Evolutionary conservation across 2,329 filamentous ascomycete genomes (phyloP), one percentile per base, ranked within the genome.

Genomic region (Ampelomyces quisqualis): DNA sequence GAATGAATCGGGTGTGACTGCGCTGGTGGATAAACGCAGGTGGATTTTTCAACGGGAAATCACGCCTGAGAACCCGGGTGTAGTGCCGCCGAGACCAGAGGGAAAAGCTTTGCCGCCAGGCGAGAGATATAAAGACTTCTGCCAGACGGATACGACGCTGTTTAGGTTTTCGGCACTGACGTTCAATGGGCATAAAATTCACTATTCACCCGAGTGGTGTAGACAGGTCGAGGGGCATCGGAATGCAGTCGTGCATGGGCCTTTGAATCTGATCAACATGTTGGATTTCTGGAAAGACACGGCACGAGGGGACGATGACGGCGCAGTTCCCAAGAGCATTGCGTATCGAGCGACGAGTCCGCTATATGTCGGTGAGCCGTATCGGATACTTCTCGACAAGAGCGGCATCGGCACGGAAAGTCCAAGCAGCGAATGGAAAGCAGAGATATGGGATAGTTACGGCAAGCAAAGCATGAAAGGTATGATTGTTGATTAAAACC

Each of bases 161-260:
- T 95, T 95, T 71, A 82, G 91, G 40, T 98, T 94, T 74, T 91
- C 86, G 13, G 90, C 90, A 5, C 77, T 98, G 31, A 91, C 88
- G 2, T 93, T 90, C 73, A 98, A 98, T 68, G 89, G 88, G 1
- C 93, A 98, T 67, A 77, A 80, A 17, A 97, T 98, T 55, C 93
- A 98, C 68, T 77, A 94, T 15, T 86, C 95, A 61, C 79, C 77
- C 1, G 64, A 77, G 34, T 95, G 88, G 71, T 85, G 84, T 41
- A 77, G 77, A 19, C 70, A 79, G 8, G 73, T 83, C 4, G 93
- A 97, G 67, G 86, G 86, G 3, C 84, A 94, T 65, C 77, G 77
- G 2, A 78, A 82, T 46, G 73, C 88, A 18, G 77, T 98, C 7
- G 87, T 97, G 38, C 93, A 97, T 60, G 93, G 93, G 0, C 91